Base-by-base conservation (phyloP, 73 alveolate species). In the Paramecium primaurelia region DNA sequence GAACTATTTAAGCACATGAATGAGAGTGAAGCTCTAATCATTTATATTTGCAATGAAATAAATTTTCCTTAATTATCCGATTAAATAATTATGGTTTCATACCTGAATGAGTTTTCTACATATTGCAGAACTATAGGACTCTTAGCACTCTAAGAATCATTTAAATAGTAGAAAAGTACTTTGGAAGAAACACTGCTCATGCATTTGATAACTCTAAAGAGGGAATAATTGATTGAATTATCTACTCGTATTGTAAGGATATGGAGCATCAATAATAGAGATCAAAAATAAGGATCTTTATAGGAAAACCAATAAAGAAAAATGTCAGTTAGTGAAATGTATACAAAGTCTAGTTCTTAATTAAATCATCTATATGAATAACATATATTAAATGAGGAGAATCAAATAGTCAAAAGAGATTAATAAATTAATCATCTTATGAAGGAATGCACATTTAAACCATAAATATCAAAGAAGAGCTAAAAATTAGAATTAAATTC, bases 371-470 rank as follows among this genome's bases (percentile, higher is more conserved):
- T 75, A 16, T 38, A 75, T 37, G 88, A 75, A 12, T 25, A 75
- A 75, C 47, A 36, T 38, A 18, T 75, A 34, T 75, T 30, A 6
- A 75, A 42, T 16, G 88, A 75, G n/a, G 88, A 75, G 47, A 75
- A 38, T 36, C 16, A 75, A 75, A 30, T 75, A 34, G 37, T 75
- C 26, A 36, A 75, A 36, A 22, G 47, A 38, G 38, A 75, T 10
- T 75, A 36, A 11, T 30, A 22, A 38, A 36, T 75, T 10, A 42
- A 75, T 6, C 47, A 12, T 18, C 37, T 30, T 34, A 75, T 75
- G 60, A 75, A 75, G 20, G 58, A 75, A 10, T 75, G 88, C 18
- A 75, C 88, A 36, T 75, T 75, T 38, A 75, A 75, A 75, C 88
- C 88, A 37, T 36, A 75, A 75, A 75, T 75, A 9, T 18, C 88